Evolutionary conservation across 257 asterid species (phyloP).

Genomic region (Salvia miltiorrhiza): DNA sequence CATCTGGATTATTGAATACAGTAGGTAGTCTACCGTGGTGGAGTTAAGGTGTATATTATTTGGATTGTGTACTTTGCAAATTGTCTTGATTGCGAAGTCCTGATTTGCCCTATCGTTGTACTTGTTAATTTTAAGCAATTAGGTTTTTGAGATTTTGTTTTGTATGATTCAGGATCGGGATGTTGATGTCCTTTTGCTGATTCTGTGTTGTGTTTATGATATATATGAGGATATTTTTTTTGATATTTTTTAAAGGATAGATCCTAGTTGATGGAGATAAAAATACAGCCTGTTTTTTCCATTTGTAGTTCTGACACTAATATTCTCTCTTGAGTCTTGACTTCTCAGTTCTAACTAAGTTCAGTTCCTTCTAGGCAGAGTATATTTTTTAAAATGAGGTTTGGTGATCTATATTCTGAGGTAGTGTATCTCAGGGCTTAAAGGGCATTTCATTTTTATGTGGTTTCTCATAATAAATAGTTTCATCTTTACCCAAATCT

Average conservation of each 20-base stretch:
- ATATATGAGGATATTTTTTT: neutral
- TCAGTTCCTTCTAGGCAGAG: neutral
- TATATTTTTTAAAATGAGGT: neutral
- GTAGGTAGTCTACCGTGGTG: neutral
- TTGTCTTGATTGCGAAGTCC: neutral
- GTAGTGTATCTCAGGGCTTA: too few species aligned
- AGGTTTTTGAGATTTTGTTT: neutral
- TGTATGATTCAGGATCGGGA: neutral
- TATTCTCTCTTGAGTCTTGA: too few species aligned
- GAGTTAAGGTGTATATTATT: neutral
- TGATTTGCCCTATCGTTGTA: neutral
- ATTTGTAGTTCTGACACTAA: neutral
- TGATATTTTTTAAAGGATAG: neutral
- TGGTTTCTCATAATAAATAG: too few species aligned
- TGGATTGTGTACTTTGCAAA: neutral
- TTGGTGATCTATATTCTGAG: neutral
- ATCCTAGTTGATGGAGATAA: neutral
- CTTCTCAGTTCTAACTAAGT: too few species aligned
- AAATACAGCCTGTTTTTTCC: neutral
- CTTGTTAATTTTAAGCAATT: neutral
- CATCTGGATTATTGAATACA: neutral
- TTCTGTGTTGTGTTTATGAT: neutral
- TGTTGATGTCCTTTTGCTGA: neutral
- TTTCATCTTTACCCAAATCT: neutral
- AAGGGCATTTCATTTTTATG: too few species aligned